Evolutionary conservation across 768 basidiomycete species (phyloP), one percentile per base, ranked within the genome.

Genomic region (Suillus subalutaceus): DNA sequence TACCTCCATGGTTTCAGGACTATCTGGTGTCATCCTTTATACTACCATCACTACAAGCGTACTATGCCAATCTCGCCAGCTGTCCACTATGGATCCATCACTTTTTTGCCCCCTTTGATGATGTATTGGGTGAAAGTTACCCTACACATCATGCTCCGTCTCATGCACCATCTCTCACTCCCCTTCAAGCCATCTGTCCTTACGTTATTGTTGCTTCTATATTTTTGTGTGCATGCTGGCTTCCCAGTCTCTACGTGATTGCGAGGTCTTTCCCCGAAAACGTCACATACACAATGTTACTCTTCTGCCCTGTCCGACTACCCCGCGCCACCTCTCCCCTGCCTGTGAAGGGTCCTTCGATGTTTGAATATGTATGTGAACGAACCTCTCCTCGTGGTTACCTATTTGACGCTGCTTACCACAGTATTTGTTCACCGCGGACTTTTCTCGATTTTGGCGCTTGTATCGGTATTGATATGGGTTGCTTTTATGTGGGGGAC

Each of bases 41-140:
- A 26, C 69, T 18, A 35, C 55, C 7, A 18, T 69, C 18, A 32
- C 67, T 15, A 26, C 23, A 16, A 7, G 8, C 16, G 52, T 84
- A 87, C 66, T 91, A 91, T 64, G 81, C 87, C 50, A 88, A 92
- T 70, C 79, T 92, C 80, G 83, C 44, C 71, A 78, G 38, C 69
- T 69, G 41, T 62, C 65, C 50, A 68, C 65, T 1, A 67, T 69
- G 55, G 65, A 68, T 53, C 73, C 67, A 62, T 62, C 68, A 20
- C n/a, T 74, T 66, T 48, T 32, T 56, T 77, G 4, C 2, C 75
- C 76, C 77, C 16, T 77, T 78, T 37, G 75, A 77, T 52, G 68
- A 78, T 30, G 70, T 62, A 7, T 26, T 37, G 6, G 44, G 61
- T 13, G 40, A 23, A 32, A 41, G 7, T 23, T 43, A 26, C 30